Evolutionary conservation across 2,329 filamentous ascomycete genomes (phyloP), one percentile per base, ranked within the genome.

Genomic region (Hirsutella thompsonii): DNA sequence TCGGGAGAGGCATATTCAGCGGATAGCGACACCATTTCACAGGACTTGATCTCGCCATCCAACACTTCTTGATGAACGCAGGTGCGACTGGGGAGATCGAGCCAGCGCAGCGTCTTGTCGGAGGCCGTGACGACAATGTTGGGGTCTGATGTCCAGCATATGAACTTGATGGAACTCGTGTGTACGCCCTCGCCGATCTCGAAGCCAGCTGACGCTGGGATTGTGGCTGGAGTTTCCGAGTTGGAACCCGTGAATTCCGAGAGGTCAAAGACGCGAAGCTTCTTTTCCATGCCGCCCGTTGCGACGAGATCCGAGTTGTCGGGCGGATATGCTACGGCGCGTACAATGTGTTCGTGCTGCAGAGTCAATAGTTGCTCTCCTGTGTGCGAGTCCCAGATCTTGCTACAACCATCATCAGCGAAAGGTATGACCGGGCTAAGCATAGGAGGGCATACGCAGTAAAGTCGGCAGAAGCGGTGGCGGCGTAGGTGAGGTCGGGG

Each of bases 321-420:
- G 35, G 83, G 79, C 2, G 86, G 83, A 53, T 95, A 96, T 10
- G 92, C 88, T 46, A 96, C 78, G 32, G 90, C 85, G 47, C 92
- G 86, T 46, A 96, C 92, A 49, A 98, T 95, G 61, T 98, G 92
- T 48, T 88, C 79, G 61, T 98, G 92, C 56, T 90, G 80, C 29
- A 98, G 74, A 3, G 86, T 89, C 55, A 83, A 83, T 34, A 94
- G 72, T 38, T 85, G 79, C 65, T 95, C 89, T 52, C 93, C 93
- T 1, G 85, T 92, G 55, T 93, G 85, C 0, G 92, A 94, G 55
- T 98, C 88, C 92, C 93, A 98, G 40, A 98, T 82, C 62, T 93
- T 95, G 38, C 87, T 93, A 49, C 47, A 46, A 16, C 5, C 33
- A 14, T 9, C 37, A 20, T 46, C 68, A 56, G 49, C 35, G 10